phyloP scores from a whole-genome alignment of 192 early-diverging fungal species.

The Dimargaris verticillata region DNA sequence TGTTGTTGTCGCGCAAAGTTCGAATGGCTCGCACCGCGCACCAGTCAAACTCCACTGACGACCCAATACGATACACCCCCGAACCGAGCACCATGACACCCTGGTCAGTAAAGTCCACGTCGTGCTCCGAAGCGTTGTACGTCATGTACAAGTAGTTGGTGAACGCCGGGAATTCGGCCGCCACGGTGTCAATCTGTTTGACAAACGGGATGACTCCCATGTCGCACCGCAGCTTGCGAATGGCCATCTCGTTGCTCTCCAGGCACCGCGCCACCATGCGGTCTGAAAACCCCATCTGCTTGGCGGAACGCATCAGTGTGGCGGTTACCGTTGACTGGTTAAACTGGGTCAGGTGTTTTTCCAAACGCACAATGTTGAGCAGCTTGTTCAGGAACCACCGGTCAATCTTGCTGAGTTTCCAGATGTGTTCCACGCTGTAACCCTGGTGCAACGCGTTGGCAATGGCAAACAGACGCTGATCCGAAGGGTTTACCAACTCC shows the following conservation, averaged over 20 bases:
- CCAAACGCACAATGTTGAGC: constrained; percentile 67
- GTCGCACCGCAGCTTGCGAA: constrained; percentile 65
- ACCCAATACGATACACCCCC: constrained; percentile 96
- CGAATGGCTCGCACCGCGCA: constrained; percentile 94
- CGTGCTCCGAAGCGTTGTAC: constrained; percentile 88
- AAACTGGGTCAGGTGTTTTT: constrained; percentile 42
- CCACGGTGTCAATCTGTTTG: constrained; percentile 97
- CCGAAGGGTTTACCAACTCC: constrained; percentile 54
- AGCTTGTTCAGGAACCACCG: constrained; percentile 66
- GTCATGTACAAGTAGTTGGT: constrained; percentile 99
- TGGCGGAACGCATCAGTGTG: constrained; percentile 47
- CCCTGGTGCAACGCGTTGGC: constrained; percentile 60
- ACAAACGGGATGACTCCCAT: constrained; percentile 79
- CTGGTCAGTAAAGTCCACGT: constrained; percentile 80
- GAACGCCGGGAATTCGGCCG: constrained; percentile 93
- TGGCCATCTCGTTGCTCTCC: constrained; percentile 73
- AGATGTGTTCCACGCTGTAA: constrained; percentile 60
- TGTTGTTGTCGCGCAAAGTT: constrained; percentile 64
- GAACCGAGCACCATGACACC: constrained; percentile 94
- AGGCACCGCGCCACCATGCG: constrained; percentile 32
- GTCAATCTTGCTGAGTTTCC: constrained; percentile 75
- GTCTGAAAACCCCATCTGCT: constrained; percentile 96
- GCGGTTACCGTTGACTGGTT: constrained; percentile 37
- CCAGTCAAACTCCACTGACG: constrained; percentile 98
- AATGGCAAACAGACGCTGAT: constrained; percentile 68